Evolutionary conservation across 1,139 yeast species (phyloP).

Genomic region (Hyphopichia fennica): DNA sequence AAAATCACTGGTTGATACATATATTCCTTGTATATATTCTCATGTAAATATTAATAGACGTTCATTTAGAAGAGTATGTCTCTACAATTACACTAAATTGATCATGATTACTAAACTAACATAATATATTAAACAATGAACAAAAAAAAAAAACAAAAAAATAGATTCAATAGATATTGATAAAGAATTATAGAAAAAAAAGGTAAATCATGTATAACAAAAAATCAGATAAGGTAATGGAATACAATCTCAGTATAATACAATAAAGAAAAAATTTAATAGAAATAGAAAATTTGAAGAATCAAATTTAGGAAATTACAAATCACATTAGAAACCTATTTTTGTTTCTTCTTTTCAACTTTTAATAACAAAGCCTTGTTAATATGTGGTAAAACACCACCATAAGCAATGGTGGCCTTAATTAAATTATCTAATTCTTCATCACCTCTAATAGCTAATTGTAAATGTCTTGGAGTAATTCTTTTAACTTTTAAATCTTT

Average conservation of each 20-base stretch:
- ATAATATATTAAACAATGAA: not conserved
- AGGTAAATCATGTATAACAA: too few species aligned
- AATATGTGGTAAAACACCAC: constrained; percentile 97
- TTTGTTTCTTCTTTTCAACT: constrained; percentile 81
- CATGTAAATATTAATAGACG: not conserved
- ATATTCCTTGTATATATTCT: not conserved
- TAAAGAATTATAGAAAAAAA: too few species aligned
- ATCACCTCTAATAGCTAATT: constrained; percentile 98
- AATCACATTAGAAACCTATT: too few species aligned
- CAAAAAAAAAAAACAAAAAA: not conserved
- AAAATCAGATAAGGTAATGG: too few species aligned
- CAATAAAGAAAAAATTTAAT: too few species aligned
- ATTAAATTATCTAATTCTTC: constrained; percentile 96
- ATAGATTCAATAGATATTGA: not conserved
- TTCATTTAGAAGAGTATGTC: too few species aligned
- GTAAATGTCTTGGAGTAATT: constrained; percentile 98
- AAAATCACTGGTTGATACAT: too few species aligned
- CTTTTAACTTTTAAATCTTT: constrained; percentile 97
- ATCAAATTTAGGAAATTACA: not conserved
- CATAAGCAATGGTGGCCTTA: constrained; percentile 97
- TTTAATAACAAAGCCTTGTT: constrained; percentile 90
- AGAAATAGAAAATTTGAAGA: not conserved
- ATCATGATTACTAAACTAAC: too few species aligned
- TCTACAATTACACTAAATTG: too few species aligned
- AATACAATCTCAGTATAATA: not conserved